phyloP scores from a whole-genome alignment of 2,329 filamentous ascomycete genomes.

The Didymella pinodella region DNA sequence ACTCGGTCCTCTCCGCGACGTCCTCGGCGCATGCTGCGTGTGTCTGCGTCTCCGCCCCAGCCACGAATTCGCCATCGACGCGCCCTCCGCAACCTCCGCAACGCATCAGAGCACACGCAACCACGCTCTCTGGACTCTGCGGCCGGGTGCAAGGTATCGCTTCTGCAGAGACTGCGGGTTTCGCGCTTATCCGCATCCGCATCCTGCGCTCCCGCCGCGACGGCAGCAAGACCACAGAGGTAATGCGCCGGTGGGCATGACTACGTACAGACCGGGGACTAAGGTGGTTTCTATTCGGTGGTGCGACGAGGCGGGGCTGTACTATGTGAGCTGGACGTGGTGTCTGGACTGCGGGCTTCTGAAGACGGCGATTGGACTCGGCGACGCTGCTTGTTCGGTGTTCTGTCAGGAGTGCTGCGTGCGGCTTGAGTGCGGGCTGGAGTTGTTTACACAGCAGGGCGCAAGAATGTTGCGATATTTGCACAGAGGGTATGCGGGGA shows the following conservation, averaged over 20 bases:
- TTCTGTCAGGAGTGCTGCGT: constrained; percentile 1
- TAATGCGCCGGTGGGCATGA: neutral
- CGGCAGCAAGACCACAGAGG: neutral
- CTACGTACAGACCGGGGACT: neutral
- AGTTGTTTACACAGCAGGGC: neutral
- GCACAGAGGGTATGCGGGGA: neutral
- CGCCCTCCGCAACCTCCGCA: too few relatives aligned
- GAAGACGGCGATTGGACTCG: neutral
- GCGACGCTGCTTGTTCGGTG: neutral
- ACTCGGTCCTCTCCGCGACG: neutral
- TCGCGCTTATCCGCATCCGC: constrained; percentile 7
- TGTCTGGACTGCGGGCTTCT: constrained; percentile 1
- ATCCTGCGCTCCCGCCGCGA: neutral
- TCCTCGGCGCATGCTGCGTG: neutral
- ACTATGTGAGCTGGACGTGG: neutral
- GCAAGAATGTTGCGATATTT: neutral
- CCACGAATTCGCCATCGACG: neutral
- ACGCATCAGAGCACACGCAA: neutral
- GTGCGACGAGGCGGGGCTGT: neutral
- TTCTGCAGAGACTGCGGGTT: constrained; percentile 13
- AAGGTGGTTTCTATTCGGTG: neutral
- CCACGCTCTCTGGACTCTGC: neutral
- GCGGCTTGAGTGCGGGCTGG: neutral
- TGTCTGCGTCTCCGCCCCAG: neutral
- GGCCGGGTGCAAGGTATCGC: neutral